Evolutionary conservation across 306 rosid species (phyloP).

Genomic region (Quercus wislizeni): DNA sequence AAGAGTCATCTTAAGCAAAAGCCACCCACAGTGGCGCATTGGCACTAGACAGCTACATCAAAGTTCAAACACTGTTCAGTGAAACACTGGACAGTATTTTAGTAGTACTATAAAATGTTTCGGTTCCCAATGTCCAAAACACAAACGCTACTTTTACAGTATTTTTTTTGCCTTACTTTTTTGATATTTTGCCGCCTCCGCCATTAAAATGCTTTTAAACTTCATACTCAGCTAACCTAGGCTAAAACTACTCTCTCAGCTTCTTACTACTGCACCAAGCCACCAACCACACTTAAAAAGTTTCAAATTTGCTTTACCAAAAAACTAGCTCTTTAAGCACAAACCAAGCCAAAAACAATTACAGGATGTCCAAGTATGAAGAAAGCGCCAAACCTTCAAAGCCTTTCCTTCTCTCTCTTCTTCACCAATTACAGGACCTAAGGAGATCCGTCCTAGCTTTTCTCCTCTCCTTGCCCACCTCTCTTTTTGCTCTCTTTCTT

Average conservation of each 20-base stretch:
- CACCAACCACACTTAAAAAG: background rate
- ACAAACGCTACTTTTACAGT: background rate
- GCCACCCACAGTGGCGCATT: background rate
- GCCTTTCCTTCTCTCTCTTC: background rate
- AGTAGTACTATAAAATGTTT: background rate
- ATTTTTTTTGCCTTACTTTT: background rate
- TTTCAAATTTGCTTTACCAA: background rate
- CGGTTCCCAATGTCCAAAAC: slow-evolving; percentile 15
- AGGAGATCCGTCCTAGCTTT: slow-evolving; percentile 36
- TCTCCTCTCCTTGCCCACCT: slow-evolving; percentile 48
- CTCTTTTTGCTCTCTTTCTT: slow-evolving; percentile 52
- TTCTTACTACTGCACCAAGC: background rate
- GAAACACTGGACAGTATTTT: too few relatives aligned
- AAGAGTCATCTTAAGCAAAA: too few relatives aligned
- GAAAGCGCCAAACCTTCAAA: slow-evolving; percentile 14
- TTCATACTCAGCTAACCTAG: background rate
- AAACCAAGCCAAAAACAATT: background rate
- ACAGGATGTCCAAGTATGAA: slow-evolving; percentile 9
- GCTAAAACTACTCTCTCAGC: too few relatives aligned
- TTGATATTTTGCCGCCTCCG: slow-evolving; percentile 31
- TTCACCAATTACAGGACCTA: slow-evolving; percentile 33
- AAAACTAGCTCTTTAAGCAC: background rate
- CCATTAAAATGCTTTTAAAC: slow-evolving; percentile 33
- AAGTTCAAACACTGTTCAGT: too few relatives aligned
- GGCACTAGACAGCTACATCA: too few relatives aligned